Percentiles rank a stretch among this genome's conserved stretches.
phyloP scores from a whole-genome alignment of 208 protist species.

The Crithidia bombi region DNA sequence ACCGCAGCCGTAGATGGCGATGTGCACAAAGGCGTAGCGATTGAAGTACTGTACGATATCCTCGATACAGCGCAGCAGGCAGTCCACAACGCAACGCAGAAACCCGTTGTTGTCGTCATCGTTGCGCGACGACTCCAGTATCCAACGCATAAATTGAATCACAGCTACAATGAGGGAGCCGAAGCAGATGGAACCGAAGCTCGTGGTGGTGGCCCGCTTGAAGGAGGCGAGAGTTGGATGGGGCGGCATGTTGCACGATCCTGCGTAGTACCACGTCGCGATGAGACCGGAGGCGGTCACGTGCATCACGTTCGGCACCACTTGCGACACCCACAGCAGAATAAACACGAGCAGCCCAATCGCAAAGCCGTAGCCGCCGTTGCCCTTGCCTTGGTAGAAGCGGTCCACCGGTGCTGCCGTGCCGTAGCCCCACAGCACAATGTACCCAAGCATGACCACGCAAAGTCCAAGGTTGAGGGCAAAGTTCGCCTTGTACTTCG shows the following conservation, averaged over 20 bases:
- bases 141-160: slow-evolving; percentile 75
- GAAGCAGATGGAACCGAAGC: slow-evolving; percentile 93
- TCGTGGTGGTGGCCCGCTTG: slow-evolving; percentile 77
- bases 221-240: slow-evolving; percentile 79
- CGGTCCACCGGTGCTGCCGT: slow-evolving; percentile 47
- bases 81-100: slow-evolving; percentile 43
- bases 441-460: slow-evolving; percentile 47
- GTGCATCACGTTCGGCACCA: slow-evolving; percentile 84
- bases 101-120: slow-evolving; percentile 54
- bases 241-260: slow-evolving; percentile 59
- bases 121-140: slow-evolving; percentile 43
- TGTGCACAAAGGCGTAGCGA: slow-evolving; percentile 92
- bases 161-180: slow-evolving; percentile 90
- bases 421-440: slow-evolving; percentile 60
- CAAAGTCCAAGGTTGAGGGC: slow-evolving; percentile 47
- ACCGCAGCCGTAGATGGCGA: slow-evolving; percentile 92
- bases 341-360: slow-evolving; percentile 60
- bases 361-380: slow-evolving; percentile 44
- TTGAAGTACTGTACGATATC: slow-evolving; percentile 91
- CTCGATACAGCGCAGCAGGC: slow-evolving; percentile 75
- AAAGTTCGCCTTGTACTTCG: slow-evolving; percentile 64
- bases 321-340: slow-evolving; percentile 71
- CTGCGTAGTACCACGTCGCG: slow-evolving; percentile 92
- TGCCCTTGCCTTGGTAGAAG: slow-evolving; percentile 28
- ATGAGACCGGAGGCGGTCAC: slow-evolving; percentile 79